phyloP scores from a whole-genome alignment of 1,139 yeast genomes.

The Starmera stellimalicola region DNA sequence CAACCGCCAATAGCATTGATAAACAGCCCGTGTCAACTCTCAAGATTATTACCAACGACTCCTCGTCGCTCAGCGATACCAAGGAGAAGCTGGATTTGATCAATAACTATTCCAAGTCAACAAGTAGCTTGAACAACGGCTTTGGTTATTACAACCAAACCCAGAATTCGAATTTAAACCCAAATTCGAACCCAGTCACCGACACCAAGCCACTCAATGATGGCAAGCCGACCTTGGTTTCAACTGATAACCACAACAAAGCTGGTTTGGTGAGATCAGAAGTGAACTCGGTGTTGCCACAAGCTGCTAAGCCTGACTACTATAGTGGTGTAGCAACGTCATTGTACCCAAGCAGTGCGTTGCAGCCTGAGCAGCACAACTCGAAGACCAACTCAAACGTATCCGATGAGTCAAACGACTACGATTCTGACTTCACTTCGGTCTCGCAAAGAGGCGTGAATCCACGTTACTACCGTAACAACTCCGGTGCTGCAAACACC shows the following conservation, averaged over 20 bases:
- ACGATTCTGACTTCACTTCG: slow-evolving; percentile 61
- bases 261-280: slow-evolving; percentile 17
- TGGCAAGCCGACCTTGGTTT: slow-evolving; percentile 16
- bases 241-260: slow-evolving; percentile 14
- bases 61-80: slow-evolving; percentile 11
- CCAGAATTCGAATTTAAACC: slow-evolving; percentile 1
- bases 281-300: slow-evolving; percentile 13
- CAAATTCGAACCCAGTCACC: no score
- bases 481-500: slow-evolving; percentile 12
- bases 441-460: slow-evolving; percentile 72
- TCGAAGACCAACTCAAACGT: slow-evolving; percentile 3
- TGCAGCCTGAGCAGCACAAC: slow-evolving; percentile 1
- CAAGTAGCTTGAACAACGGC: slow-evolving; percentile 3
- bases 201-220: slow-evolving; percentile 5
- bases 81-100: slow-evolving; percentile 13
- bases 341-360: slow-evolving; percentile 7
- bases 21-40: slow-evolving; percentile 8
- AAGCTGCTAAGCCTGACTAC: slow-evolving; percentile 16
- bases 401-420: slow-evolving; percentile 12
- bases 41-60: slow-evolving; percentile 13
- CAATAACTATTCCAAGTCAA: slow-evolving; percentile 14
- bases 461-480: slow-evolving; percentile 35
- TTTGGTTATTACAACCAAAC: slow-evolving; percentile 4
- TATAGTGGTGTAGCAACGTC: slow-evolving; percentile 9
- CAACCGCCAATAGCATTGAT: slow-evolving; percentile 8